Evolutionary conservation across 2,329 filamentous ascomycete species (phyloP).

Genomic region (Dryadomyces sulphureus): DNA sequence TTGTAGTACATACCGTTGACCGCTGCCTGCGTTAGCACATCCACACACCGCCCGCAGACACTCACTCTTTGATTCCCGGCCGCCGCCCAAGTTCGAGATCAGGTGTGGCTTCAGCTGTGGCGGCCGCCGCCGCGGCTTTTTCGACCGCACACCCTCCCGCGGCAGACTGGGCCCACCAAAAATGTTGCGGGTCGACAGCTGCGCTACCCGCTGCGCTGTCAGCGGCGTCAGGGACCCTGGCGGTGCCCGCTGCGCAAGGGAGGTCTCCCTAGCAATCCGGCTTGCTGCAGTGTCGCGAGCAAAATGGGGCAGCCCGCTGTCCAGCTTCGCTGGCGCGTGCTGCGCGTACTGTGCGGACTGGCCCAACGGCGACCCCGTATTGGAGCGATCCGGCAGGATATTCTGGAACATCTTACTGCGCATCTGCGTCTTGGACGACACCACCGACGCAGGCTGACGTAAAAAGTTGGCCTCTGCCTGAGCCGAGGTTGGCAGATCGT

Average conservation of each 20-base stretch:
- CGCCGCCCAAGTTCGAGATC: conserved; percentile 66
- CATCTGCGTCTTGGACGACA: conserved; percentile 48
- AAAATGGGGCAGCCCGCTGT: conserved; percentile 44
- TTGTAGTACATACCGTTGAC: conserved; percentile 97
- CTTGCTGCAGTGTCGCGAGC: conserved; percentile 52
- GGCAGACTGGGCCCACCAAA: conserved; percentile 23
- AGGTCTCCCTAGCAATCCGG: conserved; percentile 48
- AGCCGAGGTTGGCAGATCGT: conserved; percentile 82
- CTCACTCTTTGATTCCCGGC: conserved; percentile 70
- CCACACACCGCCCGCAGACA: conserved; percentile 8
- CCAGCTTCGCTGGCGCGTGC: conserved; percentile 40
- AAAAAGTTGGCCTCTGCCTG: conserved; percentile 69
- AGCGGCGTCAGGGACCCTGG: conserved; percentile 38
- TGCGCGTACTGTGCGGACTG: no score
- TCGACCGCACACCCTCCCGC: conserved; percentile 28
- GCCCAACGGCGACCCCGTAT: conserved; percentile 36
- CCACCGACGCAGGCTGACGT: conserved; percentile 61
- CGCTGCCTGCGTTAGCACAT: conserved; percentile 29
- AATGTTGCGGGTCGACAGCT: conserved; percentile 34
- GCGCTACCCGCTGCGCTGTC: conserved; percentile 37
- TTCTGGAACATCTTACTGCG: conserved; percentile 43
- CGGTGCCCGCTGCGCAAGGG: conserved; percentile 43
- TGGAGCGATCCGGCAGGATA: conserved; percentile 36
- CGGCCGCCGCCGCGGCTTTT: conserved; percentile 38
- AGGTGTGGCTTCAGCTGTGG: conserved; percentile 65